A percentile compares a stretch with the other conserved stretches of the same genome.
Evolutionary conservation across 805 yeast species (phyloP).

Genomic region (Candida insectorum): DNA sequence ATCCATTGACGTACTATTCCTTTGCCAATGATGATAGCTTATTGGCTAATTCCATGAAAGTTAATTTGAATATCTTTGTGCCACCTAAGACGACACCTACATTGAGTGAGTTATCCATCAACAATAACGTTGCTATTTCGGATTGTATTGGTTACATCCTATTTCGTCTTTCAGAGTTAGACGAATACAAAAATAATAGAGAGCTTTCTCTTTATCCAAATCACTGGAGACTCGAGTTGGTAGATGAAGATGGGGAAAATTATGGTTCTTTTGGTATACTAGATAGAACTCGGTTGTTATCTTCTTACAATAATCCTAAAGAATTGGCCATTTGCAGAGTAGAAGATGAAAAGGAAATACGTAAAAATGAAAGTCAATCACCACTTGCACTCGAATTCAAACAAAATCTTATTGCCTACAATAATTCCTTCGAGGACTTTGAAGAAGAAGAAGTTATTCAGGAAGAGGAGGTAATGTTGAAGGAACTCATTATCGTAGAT

Average conservation of each 20-base stretch:
- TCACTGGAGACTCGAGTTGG: slow-evolving; percentile 72
- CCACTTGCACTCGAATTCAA: slow-evolving; percentile 51
- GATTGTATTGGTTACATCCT: slow-evolving; percentile 42
- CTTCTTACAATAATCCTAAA: slow-evolving; percentile 69
- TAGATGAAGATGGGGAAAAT: slow-evolving; percentile 91
- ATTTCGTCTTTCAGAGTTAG: slow-evolving; percentile 21
- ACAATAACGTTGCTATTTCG: slow-evolving; percentile 25
- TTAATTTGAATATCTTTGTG: slow-evolving; percentile 23
- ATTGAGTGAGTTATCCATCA: slow-evolving; percentile 20
- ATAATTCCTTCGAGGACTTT: not conserved
- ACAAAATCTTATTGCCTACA: slow-evolving; percentile 17
- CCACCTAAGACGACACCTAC: slow-evolving; percentile 31
- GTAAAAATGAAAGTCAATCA: slow-evolving; percentile 47
- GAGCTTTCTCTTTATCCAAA: slow-evolving; percentile 41
- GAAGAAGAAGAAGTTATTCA: slow-evolving; percentile 4
- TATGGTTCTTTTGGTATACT: slow-evolving; percentile 91
- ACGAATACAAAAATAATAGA: slow-evolving; percentile 13
- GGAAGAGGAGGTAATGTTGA: slow-evolving; percentile 10
- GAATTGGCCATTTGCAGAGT: slow-evolving; percentile 78
- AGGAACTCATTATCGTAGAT: slow-evolving; percentile 8
- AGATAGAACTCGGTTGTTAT: slow-evolving; percentile 61
- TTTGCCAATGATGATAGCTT: slow-evolving; percentile 18
- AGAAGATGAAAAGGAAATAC: slow-evolving; percentile 38
- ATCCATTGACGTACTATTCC: slow-evolving; percentile 43
- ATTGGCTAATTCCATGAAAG: slow-evolving; percentile 3